Evolutionary conservation across 345 rosid species (phyloP), one percentile per base, ranked within the genome.

Genomic region (Carallia brachiata): DNA sequence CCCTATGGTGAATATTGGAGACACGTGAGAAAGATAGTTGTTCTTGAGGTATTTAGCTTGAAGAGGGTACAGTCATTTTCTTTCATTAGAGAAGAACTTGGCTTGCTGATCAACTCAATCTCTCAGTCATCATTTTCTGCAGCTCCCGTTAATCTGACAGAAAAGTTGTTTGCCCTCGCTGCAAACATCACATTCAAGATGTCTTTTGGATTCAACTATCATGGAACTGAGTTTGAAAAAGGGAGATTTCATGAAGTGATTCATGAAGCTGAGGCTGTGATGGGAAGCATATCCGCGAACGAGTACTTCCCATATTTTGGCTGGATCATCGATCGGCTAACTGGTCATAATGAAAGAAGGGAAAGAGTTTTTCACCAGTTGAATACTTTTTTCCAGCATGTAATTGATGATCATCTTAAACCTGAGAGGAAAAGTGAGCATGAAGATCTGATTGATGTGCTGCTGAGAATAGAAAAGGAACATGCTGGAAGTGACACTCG

Each of bases 381-480:
- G 53, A 88, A 88, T 68, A 4, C 57, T 1, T 79, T 83, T 65
- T 85, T 75, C 6, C 70, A 80, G 7, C 68, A 80, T 10, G 63
- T 78, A 3, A 71, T 89, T 15, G 74, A 83, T 15, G 75, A 62
- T n/a, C 89, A 86, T 32, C 44, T 77, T 34, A 76, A 78, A 58
- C 81, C 72, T 9, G 80, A 65, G 6, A 78, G 70, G 28, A 1
- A 62, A 7, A 65, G 15, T 50, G 12, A 69, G 34, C 32, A 17
- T 0, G 66, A 80, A 55, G 89, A 85, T 75, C 52, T 87, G 7
- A 76, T 87, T 4, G 88, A 89, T 13, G 84, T 84, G 61, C 68
- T 85, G 80, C 57, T 84, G 5, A 60, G 63, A 48, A 57, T 82
- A 18, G 76, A 62, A 67, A 77, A 63, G 55, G 82, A 80, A n/a